Conservation (phyloP, 768 basidiomycete genomes). For the Pleurotus tuber-regium region DNA sequence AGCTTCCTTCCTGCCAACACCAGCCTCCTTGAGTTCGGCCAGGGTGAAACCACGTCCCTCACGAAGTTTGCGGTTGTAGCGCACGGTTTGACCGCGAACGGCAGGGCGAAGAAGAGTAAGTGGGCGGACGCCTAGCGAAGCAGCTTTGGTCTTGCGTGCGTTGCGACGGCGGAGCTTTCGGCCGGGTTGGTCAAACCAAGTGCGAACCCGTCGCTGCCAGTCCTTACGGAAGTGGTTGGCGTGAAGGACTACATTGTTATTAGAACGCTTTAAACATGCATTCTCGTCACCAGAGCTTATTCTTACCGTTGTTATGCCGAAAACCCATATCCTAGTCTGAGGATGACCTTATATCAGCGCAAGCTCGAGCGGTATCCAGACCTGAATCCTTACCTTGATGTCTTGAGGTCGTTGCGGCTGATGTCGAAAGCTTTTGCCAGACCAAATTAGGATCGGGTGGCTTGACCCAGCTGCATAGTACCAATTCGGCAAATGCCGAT, state of each 20-base stretch:
- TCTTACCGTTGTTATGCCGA: slow-evolving; percentile 73
- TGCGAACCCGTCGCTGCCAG: slow-evolving; percentile 95
- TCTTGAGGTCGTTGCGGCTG: slow-evolving; percentile 37
- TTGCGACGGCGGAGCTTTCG: slow-evolving; percentile 94
- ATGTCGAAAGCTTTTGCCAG: slow-evolving; percentile 19
- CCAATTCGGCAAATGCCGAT: slow-evolving; percentile 32
- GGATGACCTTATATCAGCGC: neutral
- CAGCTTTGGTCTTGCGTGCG: slow-evolving; percentile 89
- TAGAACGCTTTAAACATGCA: slow-evolving; percentile 11
- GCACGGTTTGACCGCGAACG: slow-evolving; percentile 93
- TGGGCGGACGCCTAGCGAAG: slow-evolving; percentile 88
- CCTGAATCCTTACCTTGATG: slow-evolving; percentile 36
- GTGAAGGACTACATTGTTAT: slow-evolving; percentile 65
- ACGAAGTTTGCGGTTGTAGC: slow-evolving; percentile 97
- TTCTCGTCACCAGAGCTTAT: neutral
- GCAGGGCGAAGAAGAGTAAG: slow-evolving; percentile 92
- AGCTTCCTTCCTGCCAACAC: slow-evolving; percentile 91
- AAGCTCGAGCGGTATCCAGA: neutral
- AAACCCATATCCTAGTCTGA: slow-evolving; percentile 71
- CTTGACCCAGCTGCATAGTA: slow-evolving; percentile 40
- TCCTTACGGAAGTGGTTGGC: slow-evolving; percentile 98
- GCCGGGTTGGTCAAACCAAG: slow-evolving; percentile 99
- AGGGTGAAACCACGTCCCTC: slow-evolving; percentile 97
- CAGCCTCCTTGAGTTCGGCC: slow-evolving; percentile 93
- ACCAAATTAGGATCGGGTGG: slow-evolving; percentile 33